A percentile compares a stretch with the other conserved stretches of the same genome.
phyloP scores from a whole-genome alignment of 2,329 filamentous ascomycete genomes.

The Hypoxylon rubiginosum region DNA sequence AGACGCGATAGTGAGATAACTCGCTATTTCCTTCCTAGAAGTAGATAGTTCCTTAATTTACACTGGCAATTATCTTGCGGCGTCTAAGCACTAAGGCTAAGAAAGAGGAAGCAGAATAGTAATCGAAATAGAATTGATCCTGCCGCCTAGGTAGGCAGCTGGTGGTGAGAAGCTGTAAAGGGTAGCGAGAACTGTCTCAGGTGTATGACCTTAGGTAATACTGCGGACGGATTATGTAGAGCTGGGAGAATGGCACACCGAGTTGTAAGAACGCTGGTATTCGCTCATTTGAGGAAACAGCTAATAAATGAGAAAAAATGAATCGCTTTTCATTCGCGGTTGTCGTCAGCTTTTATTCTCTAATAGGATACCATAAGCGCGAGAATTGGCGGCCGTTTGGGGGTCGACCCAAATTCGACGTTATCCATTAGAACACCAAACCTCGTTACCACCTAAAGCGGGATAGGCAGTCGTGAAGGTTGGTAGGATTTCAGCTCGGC shows the following conservation, averaged over 20 bases:
- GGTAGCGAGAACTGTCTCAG: conserved; percentile 5
- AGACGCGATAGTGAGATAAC: conserved; percentile 8
- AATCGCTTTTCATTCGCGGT: background rate
- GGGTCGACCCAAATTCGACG: conserved; percentile 21
- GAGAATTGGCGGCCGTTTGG: conserved; percentile 13
- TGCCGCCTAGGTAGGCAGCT: background rate
- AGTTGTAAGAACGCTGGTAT: background rate
- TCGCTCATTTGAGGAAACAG: background rate
- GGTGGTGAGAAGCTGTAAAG: conserved; percentile 1
- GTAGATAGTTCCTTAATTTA: conserved; percentile 7
- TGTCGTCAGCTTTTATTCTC: conserved; percentile 3
- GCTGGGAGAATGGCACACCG: no score
- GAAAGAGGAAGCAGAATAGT: conserved; percentile 10
- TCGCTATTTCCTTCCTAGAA: background rate
- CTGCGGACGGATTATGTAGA: no score
- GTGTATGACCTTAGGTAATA: background rate
- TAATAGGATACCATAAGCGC: conserved; percentile 10
- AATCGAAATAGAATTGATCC: conserved; percentile 11
- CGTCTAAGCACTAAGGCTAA: background rate
- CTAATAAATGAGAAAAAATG: background rate
- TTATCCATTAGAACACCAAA: conserved; percentile 7
- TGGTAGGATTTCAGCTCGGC: conserved; percentile 17
- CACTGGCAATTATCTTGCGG: background rate
- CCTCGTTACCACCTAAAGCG: background rate
- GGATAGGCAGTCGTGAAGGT: conserved; percentile 13